These are phyloP conservation scores for Xylaria palmicola DNA, from an alignment of 495 filamentous ascomycete genomes.

Conservation along the genomic window DNA sequence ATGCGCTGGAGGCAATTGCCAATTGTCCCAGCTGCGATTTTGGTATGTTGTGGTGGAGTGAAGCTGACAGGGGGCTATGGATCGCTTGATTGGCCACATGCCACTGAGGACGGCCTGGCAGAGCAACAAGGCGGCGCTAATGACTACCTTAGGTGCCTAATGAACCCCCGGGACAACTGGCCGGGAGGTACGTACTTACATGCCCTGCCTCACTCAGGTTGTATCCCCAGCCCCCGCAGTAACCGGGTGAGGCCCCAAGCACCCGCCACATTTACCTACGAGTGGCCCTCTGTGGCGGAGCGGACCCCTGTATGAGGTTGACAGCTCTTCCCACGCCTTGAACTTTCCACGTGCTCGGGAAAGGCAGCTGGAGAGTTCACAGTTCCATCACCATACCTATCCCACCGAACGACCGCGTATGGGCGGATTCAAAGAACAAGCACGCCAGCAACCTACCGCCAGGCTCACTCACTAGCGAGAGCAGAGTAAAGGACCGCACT, in stretches of 20 bases:
- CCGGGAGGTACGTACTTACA: background rate
- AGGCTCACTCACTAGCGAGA: background rate
- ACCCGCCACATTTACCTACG: background rate
- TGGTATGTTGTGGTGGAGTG: slow-evolving; percentile 37
- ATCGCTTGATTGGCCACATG: slow-evolving; percentile 21
- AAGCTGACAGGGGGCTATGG: slow-evolving; percentile 18
- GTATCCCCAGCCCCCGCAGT: background rate
- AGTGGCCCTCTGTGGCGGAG: too few relatives aligned
- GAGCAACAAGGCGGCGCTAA: slow-evolving; percentile 31
- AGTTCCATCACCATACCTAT: too few relatives aligned
- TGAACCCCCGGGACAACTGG: background rate
- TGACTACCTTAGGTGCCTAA: background rate
- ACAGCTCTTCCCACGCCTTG: too few relatives aligned
- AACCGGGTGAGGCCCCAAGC: too few relatives aligned
- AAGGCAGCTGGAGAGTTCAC: too few relatives aligned
- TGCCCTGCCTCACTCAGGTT: too few relatives aligned
- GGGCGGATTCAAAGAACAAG: background rate
- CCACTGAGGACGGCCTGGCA: slow-evolving; percentile 21
- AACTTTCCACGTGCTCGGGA: too few relatives aligned
- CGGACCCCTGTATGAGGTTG: too few relatives aligned
- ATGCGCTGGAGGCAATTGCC: slow-evolving; percentile 12
- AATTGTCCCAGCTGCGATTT: slow-evolving; percentile 22
- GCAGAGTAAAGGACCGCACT: background rate
- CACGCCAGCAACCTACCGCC: background rate
- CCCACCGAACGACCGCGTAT: too few relatives aligned